Evolutionary conservation across 1,139 yeast genomes (phyloP).

Genomic region (Debaryomyces sp.): DNA sequence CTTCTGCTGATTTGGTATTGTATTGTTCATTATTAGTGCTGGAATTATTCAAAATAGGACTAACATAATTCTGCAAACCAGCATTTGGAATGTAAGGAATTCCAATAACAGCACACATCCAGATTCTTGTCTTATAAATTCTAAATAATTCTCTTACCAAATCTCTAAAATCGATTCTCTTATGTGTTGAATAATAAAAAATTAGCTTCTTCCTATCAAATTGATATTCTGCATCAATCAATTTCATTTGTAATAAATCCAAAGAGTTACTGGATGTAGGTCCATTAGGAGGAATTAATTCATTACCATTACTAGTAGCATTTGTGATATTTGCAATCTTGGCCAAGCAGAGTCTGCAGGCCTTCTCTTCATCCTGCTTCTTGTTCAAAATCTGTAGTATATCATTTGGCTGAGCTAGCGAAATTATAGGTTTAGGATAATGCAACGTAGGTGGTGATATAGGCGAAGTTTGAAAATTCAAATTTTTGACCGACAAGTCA

Average conservation of each 20-base stretch:
- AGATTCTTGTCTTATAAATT: slow-evolving; percentile 91
- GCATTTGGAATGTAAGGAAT: slow-evolving; percentile 24
- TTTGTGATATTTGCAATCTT: slow-evolving; percentile 51
- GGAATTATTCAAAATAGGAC: slow-evolving; percentile 3
- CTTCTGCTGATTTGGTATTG: neutral
- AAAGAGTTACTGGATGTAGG: slow-evolving; percentile 16
- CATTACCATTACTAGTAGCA: slow-evolving; percentile 4
- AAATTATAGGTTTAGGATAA: slow-evolving; percentile 74
- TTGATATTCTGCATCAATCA: slow-evolving; percentile 87
- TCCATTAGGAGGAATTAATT: neutral
- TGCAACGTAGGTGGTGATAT: slow-evolving; percentile 47
- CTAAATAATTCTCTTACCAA: slow-evolving; percentile 90
- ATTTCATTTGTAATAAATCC: slow-evolving; percentile 40
- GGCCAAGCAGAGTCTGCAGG: slow-evolving; percentile 61
- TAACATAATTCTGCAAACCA: neutral
- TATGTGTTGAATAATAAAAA: slow-evolving; percentile 74
- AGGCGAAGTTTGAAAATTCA: slow-evolving; percentile 17
- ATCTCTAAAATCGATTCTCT: slow-evolving; percentile 90
- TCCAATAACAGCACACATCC: slow-evolving; percentile 87
- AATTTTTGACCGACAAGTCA: slow-evolving; percentile 27
- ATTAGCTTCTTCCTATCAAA: slow-evolving; percentile 94
- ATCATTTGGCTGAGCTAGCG: slow-evolving; percentile 67
- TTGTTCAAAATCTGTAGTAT: slow-evolving; percentile 60
- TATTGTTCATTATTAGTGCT: neutral
- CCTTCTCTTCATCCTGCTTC: slow-evolving; percentile 71